phyloP scores from a whole-genome alignment of 1,284 basidiomycete genomes.

The Waitea zeae region DNA sequence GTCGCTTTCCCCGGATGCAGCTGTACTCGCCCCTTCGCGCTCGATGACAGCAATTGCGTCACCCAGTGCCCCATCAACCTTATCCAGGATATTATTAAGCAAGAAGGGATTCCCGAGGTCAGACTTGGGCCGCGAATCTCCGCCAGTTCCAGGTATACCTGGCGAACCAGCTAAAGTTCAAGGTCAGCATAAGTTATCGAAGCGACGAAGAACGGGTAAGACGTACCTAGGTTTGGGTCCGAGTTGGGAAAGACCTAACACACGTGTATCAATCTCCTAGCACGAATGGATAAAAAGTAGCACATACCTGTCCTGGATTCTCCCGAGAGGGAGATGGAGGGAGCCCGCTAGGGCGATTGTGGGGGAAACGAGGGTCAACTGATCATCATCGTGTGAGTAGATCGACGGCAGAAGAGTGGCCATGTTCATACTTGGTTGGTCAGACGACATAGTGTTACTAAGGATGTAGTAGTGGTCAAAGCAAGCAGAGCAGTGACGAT shows the following conservation, averaged over 20 bases:
- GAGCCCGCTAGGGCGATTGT: too few species aligned
- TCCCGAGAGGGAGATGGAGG: not conserved
- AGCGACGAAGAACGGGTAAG: not conserved
- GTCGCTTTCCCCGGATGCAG: not conserved
- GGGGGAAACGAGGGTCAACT: too few species aligned
- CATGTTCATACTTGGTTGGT: too few species aligned
- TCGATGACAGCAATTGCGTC: not conserved
- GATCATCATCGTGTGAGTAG: too few species aligned
- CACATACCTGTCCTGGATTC: slow-evolving; percentile 2
- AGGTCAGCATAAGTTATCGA: not conserved
- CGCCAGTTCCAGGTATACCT: slow-evolving; percentile 2
- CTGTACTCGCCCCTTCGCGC: not conserved
- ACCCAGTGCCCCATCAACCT: not conserved
- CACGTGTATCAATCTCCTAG: not conserved
- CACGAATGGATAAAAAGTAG: not conserved
- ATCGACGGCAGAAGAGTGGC: too few species aligned
- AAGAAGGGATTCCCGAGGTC: slow-evolving; percentile 1
- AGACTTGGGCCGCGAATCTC: not conserved
- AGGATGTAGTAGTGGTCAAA: too few species aligned
- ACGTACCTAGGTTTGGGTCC: slow-evolving; percentile 2
- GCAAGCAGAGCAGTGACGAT: too few species aligned
- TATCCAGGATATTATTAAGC: not conserved
- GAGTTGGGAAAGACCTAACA: slow-evolving; percentile 1
- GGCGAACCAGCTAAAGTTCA: slow-evolving; percentile 1
- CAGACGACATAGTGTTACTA: too few species aligned